Conservation (phyloP, 306 rosid species). For the Coriaria nepalensis region DNA sequence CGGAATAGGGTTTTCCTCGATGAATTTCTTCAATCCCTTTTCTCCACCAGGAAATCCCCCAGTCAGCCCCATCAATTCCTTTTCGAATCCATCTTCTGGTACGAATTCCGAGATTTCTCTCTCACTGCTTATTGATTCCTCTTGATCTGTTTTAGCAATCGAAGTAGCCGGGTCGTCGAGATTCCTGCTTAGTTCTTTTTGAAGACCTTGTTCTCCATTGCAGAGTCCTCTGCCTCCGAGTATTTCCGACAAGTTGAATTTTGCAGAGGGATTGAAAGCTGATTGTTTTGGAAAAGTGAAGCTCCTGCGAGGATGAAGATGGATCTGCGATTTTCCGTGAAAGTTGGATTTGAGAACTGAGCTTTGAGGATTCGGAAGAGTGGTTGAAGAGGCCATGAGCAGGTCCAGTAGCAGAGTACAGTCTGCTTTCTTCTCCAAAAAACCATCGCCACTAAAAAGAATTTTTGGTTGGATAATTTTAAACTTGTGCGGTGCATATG, state of each 20-base stretch:
- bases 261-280: conserved; percentile 29
- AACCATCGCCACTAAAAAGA: not conserved
- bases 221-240: conserved; percentile 88
- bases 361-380: conserved; percentile 29
- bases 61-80: conserved; percentile 83
- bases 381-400: conserved; percentile 40
- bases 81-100: conserved; percentile 61
- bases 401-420: not conserved
- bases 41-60: conserved; percentile 98
- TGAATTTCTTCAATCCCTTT: conserved; percentile 53
- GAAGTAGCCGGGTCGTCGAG: conserved; percentile 17
- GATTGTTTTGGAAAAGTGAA: conserved; percentile 21
- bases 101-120: conserved; percentile 1
- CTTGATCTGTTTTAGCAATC: conserved; percentile 14
- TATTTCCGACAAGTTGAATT: conserved; percentile 46
- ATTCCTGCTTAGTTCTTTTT: conserved; percentile 38
- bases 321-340: conserved; percentile 34
- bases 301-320: conserved; percentile 16
- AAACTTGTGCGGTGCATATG: too few species aligned
- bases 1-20: conserved; percentile 73
- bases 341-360: conserved; percentile 41
- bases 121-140: conserved; percentile 7
- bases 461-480: not conserved
- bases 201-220: conserved; percentile 66
- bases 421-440: not conserved